phyloP scores from a whole-genome alignment of 1,284 basidiomycete genomes.

The Flammula alnicola region DNA sequence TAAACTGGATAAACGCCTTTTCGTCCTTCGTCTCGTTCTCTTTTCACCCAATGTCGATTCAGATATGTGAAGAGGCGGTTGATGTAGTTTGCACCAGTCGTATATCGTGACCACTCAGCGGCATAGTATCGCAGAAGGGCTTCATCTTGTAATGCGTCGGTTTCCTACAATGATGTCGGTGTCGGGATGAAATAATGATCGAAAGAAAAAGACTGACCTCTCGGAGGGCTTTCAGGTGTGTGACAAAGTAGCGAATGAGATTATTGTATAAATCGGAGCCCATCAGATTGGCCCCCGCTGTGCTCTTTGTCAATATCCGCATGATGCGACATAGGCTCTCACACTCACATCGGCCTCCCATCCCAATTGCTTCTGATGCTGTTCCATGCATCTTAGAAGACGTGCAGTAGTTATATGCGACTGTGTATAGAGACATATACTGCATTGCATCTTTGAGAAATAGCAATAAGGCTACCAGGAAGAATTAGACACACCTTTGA shows the following conservation, averaged over 20 bases:
- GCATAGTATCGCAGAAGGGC: slow-evolving; percentile 92
- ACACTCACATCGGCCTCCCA: slow-evolving; percentile 63
- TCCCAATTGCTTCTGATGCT: slow-evolving; percentile 33
- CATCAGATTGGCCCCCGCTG: slow-evolving; percentile 93
- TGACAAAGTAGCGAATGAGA: slow-evolving; percentile 83
- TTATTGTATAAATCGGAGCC: slow-evolving; percentile 94
- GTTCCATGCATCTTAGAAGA: slow-evolving; percentile 78
- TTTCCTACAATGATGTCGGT: slow-evolving; percentile 50
- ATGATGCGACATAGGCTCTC: background rate
- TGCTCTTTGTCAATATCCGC: slow-evolving; percentile 5
- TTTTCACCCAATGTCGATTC: slow-evolving; percentile 99
- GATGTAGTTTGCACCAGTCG: slow-evolving; percentile 95
- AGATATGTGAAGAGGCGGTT: slow-evolving; percentile 97
- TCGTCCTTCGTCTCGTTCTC: slow-evolving; percentile 96
- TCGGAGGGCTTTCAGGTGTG: slow-evolving; percentile 78
- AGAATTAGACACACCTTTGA: slow-evolving; percentile 29
- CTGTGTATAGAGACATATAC: slow-evolving; percentile 94
- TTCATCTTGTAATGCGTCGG: slow-evolving; percentile 85
- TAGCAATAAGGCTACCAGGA: slow-evolving; percentile 1
- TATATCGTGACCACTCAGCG: slow-evolving; percentile 94
- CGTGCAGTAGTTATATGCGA: slow-evolving; percentile 99
- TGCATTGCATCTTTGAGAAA: slow-evolving; percentile 52
- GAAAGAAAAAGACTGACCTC: slow-evolving; percentile 40
- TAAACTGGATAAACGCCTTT: slow-evolving; percentile 97
- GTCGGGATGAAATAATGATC: background rate